Conservation (phyloP, 2,329 filamentous ascomycete genomes). For the Plenodomus biglobosus region DNA sequence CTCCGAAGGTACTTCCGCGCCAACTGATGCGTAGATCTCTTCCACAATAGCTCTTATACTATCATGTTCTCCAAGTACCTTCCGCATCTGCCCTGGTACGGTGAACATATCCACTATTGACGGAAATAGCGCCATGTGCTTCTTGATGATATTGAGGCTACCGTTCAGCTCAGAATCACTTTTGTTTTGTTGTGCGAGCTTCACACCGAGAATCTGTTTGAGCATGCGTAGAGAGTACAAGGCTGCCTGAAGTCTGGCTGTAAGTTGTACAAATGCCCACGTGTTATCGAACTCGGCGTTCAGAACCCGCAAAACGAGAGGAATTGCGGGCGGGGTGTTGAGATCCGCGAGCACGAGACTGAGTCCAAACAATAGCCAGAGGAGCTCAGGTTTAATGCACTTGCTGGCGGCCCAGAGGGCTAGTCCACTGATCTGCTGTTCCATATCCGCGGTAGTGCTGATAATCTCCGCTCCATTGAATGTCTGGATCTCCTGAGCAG, state of each 20-base stretch:
- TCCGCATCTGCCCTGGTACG: slow-evolving; percentile 27
- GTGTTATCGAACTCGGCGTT: slow-evolving; percentile 35
- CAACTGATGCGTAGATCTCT: slow-evolving; percentile 31
- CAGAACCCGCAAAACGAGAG: slow-evolving; percentile 23
- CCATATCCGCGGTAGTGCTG: slow-evolving; percentile 9
- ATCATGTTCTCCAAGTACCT: slow-evolving; percentile 17
- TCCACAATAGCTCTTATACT: slow-evolving; percentile 20
- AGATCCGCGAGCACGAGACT: slow-evolving; percentile 25
- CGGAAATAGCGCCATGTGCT: slow-evolving; percentile 25
- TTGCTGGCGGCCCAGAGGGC: slow-evolving; percentile 18
- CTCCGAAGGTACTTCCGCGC: slow-evolving; percentile 22
- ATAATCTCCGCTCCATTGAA: slow-evolving; percentile 4
- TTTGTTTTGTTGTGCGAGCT: slow-evolving; percentile 12
- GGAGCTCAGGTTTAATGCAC: slow-evolving; percentile 10
- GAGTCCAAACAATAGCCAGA: slow-evolving; percentile 32
- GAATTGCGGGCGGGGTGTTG: slow-evolving; percentile 21
- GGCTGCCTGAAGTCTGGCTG: slow-evolving; percentile 46
- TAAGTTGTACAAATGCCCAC: slow-evolving; percentile 46
- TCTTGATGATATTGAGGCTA: slow-evolving; percentile 8
- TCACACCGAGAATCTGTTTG: slow-evolving; percentile 39
- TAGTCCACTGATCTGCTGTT: slow-evolving; percentile 15
- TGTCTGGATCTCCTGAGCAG: slow-evolving; percentile 21
- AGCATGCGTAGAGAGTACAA: slow-evolving; percentile 50
- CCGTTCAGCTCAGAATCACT: slow-evolving; percentile 1
- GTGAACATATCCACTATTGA: slow-evolving; percentile 26